A percentile compares a stretch with the other conserved stretches of the same genome.
Conservation (phyloP, 495 filamentous ascomycete genomes). For the Neurospora sp. region DNA sequence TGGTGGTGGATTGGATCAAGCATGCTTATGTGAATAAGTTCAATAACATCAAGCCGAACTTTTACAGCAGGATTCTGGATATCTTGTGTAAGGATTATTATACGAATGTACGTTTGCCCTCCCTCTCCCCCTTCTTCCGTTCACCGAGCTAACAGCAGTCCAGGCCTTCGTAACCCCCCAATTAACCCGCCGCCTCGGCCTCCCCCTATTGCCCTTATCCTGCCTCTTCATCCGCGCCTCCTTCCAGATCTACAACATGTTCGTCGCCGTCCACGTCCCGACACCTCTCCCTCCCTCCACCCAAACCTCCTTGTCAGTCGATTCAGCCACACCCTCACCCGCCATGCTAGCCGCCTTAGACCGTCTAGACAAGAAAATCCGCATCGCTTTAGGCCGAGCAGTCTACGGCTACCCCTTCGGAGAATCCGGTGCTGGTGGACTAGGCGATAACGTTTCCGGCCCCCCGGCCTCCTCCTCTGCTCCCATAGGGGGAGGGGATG, state of each 20-base stretch:
- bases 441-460: slow-evolving; percentile 3
- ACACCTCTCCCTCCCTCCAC: slow-evolving; percentile 61
- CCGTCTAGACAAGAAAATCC: slow-evolving; percentile 65
- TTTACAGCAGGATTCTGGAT: slow-evolving; percentile 85
- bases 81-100: slow-evolving; percentile 96
- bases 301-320: slow-evolving; percentile 48
- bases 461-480: neutral
- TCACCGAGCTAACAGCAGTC: slow-evolving; percentile 1
- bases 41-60: slow-evolving; percentile 83
- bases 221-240: slow-evolving; percentile 93
- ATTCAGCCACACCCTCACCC: slow-evolving; percentile 47
- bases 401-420: slow-evolving; percentile 42
- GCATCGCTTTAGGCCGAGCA: slow-evolving; percentile 58
- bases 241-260: slow-evolving; percentile 97
- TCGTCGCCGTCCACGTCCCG: slow-evolving; percentile 75
- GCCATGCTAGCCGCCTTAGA: slow-evolving; percentile 62
- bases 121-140: neutral
- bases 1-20: slow-evolving; percentile 96
- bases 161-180: slow-evolving; percentile 78
- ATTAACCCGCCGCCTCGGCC: slow-evolving; percentile 77
- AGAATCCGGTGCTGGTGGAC: slow-evolving; percentile 5
- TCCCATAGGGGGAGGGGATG: neutral
- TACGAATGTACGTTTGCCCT: slow-evolving; percentile 52
- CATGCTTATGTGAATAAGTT: slow-evolving; percentile 98
- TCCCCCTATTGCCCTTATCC: slow-evolving; percentile 85